Percentiles rank a stretch among this genome's conserved stretches.
Conservation (phyloP, 1,139 yeast species). For the Schwanniomyces etchellsii region DNA sequence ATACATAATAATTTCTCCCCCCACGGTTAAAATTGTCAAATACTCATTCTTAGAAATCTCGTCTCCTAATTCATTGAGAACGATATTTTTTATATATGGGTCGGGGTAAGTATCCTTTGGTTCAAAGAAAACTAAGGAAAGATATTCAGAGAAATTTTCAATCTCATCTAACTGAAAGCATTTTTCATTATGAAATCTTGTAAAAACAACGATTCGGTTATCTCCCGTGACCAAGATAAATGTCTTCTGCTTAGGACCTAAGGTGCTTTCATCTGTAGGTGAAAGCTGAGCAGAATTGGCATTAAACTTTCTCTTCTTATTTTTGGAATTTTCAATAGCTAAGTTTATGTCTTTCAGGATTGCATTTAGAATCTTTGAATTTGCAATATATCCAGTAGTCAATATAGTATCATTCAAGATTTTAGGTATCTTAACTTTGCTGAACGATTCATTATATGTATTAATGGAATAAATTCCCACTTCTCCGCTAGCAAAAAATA, state of each 20-base stretch:
- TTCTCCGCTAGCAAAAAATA: slow-evolving; percentile 53
- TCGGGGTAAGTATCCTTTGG: slow-evolving; percentile 60
- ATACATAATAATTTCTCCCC: slow-evolving; percentile 73
- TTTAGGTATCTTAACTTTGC: slow-evolving; percentile 42
- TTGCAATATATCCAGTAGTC: slow-evolving; percentile 62
- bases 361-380: slow-evolving; percentile 35
- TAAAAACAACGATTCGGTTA: slow-evolving; percentile 63
- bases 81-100: slow-evolving; percentile 68
- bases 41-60: slow-evolving; percentile 47
- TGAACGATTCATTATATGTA: slow-evolving; percentile 33
- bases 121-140: slow-evolving; percentile 53
- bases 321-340: slow-evolving; percentile 21
- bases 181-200: slow-evolving; percentile 57
- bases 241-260: slow-evolving; percentile 39
- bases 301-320: slow-evolving; percentile 26
- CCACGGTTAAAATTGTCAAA: slow-evolving; percentile 66
- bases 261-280: slow-evolving; percentile 2
- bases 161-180: slow-evolving; percentile 62
- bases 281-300: slow-evolving; percentile 3
- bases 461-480: slow-evolving; percentile 42
- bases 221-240: slow-evolving; percentile 74
- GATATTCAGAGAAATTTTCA: slow-evolving; percentile 49
- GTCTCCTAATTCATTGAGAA: slow-evolving; percentile 65
- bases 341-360: slow-evolving; percentile 36
- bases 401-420: slow-evolving; percentile 55